Base-by-base conservation (phyloP, 768 basidiomycete species). In the Xanthoconium purpureum region DNA sequence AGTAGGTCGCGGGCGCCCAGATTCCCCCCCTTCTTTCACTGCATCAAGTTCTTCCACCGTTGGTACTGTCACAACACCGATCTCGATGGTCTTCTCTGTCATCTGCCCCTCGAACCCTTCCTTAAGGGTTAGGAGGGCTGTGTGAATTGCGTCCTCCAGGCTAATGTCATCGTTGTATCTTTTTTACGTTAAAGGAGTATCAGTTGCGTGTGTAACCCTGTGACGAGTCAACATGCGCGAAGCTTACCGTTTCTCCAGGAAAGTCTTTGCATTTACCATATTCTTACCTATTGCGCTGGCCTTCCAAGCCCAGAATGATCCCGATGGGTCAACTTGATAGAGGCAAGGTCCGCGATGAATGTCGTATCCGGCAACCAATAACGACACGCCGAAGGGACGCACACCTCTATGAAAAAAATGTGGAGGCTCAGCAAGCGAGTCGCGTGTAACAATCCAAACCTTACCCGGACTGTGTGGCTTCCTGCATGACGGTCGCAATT, bases 21-120 rank as follows among this genome's bases (percentile, higher is more conserved):
- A 87, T 64, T 77, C 82, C 51, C 80, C 83, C 44, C 86, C 85
- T 62, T 87, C 77, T 74, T 87, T 86, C 43, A 83, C 87, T 39
- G 82, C 84, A 59, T 78, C 76, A 55, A 81, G 68, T 60, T 80
- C 78, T 46, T 80, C 80, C 20, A 73, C 67, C 13, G 88, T 89
- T 9, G 94, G 92, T 15, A 95, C 89, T 48, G 94, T 96, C 61
- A 98, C 84, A 39, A 99, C 87, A 35, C 97, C 97, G 50, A 99
- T 93, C 77, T 99, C 97, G 68, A 99, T 97, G 45, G 97, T 99
- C 79, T 97, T 95, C 76, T 98, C 97, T 30, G 96, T 98, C 96
- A 99, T 98, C 70, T 98, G 92, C n/a, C 97, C 97, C 74, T 99
- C 97, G 66, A 98, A 99, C 5, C 97, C 95, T 75, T 98, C 97